Conservation (phyloP, 1,139 yeast species). For the Taphrina confusa region DNA sequence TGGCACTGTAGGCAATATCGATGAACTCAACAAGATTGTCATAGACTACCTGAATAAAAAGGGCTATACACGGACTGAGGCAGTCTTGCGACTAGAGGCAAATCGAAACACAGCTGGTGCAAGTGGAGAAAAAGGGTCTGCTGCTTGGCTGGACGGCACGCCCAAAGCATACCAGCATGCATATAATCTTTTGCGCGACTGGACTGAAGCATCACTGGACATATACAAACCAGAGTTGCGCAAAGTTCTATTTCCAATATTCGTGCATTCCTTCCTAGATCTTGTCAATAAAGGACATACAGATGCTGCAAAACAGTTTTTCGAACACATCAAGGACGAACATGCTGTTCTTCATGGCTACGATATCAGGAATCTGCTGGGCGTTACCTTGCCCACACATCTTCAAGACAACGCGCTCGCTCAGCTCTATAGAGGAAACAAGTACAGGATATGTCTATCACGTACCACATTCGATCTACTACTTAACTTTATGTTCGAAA, state of each 20-base stretch:
- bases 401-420: slow-evolving; percentile 81
- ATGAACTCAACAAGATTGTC: slow-evolving; percentile 81
- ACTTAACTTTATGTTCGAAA: slow-evolving; percentile 83
- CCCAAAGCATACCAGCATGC: slow-evolving; percentile 76
- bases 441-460: slow-evolving; percentile 74
- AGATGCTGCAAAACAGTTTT: slow-evolving; percentile 68
- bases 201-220: slow-evolving; percentile 92
- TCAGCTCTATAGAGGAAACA: slow-evolving; percentile 67
- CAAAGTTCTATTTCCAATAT: slow-evolving; percentile 81
- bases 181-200: slow-evolving; percentile 72
- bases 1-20: slow-evolving; percentile 30
- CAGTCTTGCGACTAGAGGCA: slow-evolving; percentile 83
- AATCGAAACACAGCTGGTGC: slow-evolving; percentile 39
- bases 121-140: slow-evolving; percentile 35
- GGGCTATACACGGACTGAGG: slow-evolving; percentile 92
- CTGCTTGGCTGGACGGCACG: slow-evolving; percentile 50
- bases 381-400: slow-evolving; percentile 78
- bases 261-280: slow-evolving; percentile 83
- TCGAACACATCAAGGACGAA: slow-evolving; percentile 71
- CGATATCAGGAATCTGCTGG: slow-evolving; percentile 70
- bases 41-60: slow-evolving; percentile 87
- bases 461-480: slow-evolving; percentile 82
- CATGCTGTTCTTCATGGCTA: slow-evolving; percentile 75
- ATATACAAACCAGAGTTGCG: slow-evolving; percentile 80
- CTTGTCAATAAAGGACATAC: slow-evolving; percentile 45